Evolutionary conservation across 768 basidiomycete genomes (phyloP).

Genomic region (Crucibulum laeve): DNA sequence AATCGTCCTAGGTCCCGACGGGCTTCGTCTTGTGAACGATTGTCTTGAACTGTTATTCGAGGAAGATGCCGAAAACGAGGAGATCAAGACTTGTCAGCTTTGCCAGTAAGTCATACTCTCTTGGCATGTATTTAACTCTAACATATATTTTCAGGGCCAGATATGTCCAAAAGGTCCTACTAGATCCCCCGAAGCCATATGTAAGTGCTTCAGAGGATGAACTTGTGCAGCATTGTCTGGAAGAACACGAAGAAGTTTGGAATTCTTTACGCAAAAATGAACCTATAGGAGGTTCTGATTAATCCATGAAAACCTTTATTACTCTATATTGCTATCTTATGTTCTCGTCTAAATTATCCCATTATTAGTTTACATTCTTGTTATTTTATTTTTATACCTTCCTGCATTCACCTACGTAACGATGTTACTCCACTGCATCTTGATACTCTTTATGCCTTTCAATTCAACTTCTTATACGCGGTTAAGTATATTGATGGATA

Average conservation of each 20-base stretch:
- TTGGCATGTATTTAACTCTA: neutral
- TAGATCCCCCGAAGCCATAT: constrained; percentile 28
- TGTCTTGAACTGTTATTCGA: constrained; percentile 41
- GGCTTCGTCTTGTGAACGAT: constrained; percentile 32
- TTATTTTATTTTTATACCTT: too few species aligned
- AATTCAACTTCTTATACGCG: too few species aligned
- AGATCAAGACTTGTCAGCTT: constrained; percentile 35
- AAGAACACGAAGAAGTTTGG: constrained; percentile 48
- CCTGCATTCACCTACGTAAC: too few species aligned
- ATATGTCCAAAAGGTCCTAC: constrained; percentile 16
- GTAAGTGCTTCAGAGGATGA: constrained; percentile 32
- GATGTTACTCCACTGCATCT: too few species aligned
- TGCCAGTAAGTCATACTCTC: constrained; percentile 43
- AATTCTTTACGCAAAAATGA: constrained; percentile 26
- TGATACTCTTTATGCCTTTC: too few species aligned
- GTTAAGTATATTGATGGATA: too few species aligned
- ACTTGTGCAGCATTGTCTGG: constrained; percentile 43
- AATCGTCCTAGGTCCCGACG: constrained; percentile 36
- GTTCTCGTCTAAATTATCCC: neutral
- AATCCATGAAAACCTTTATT: too few species aligned
- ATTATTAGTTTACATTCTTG: too few species aligned
- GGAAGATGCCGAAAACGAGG: constrained; percentile 21
- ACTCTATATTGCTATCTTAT: too few species aligned
- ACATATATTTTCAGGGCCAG: constrained; percentile 26
- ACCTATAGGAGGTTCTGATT: too few species aligned